These are phyloP conservation scores for Kockovaella imperatae DNA, from an alignment of 768 basidiomycete genomes.

Conservation along the genomic window DNA sequence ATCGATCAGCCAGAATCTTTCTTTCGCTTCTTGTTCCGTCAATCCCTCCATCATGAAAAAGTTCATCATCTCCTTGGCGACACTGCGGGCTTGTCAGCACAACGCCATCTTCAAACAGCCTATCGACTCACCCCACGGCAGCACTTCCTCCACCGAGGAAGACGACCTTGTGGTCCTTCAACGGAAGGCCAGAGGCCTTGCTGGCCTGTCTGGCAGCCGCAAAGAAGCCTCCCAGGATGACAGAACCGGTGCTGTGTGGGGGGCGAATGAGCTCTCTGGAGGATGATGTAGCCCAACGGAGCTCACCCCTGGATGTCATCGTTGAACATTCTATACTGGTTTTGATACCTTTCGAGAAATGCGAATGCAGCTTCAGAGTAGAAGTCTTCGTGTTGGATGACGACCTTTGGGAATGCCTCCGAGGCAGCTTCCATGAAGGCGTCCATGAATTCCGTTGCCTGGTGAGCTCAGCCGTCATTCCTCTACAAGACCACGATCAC, in stretches of 20 bases:
- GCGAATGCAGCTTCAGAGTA: constrained; percentile 84
- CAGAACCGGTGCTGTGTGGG: constrained; percentile 65
- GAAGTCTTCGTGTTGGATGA: constrained; percentile 84
- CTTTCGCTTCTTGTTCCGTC: constrained; percentile 65
- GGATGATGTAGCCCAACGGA: neutral
- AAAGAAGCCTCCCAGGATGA: constrained; percentile 77
- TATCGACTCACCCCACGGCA: constrained; percentile 55
- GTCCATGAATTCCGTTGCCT: constrained; percentile 77
- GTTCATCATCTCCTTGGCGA: constrained; percentile 73
- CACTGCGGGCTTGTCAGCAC: constrained; percentile 46
- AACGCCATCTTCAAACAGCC: neutral
- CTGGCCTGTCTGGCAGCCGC: constrained; percentile 75
- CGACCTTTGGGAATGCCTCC: constrained; percentile 63
- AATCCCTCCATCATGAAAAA: constrained; percentile 80
- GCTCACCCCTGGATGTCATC: constrained; percentile 73
- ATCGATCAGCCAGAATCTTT: constrained; percentile 73
- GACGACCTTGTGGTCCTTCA: constrained; percentile 71
- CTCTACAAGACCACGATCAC: neutral
- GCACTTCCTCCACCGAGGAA: constrained; percentile 90
- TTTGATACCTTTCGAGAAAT: constrained; percentile 68
- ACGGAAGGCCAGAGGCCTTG: constrained; percentile 59
- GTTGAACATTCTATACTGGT: constrained; percentile 73
- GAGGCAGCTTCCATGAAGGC: constrained; percentile 83
- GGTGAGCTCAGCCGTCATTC: neutral
- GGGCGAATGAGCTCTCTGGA: constrained; percentile 5